Conservation (phyloP, 352 stramenopile genomes). For the Pythium aristosporum region DNA sequence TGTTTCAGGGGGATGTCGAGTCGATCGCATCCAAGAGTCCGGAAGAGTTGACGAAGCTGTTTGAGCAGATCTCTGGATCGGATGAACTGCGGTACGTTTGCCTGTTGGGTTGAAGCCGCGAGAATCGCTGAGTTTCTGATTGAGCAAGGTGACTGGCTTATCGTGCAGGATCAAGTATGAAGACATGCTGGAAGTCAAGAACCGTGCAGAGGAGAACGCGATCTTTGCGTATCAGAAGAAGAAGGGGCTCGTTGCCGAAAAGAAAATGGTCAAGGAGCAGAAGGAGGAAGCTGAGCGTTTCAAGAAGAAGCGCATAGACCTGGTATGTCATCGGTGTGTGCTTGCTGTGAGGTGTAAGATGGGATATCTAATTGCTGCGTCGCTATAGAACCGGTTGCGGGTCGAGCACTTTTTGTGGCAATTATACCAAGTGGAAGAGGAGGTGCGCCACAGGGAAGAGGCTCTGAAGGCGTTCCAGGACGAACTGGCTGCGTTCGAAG, state of each 20-base stretch:
- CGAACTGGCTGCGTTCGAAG: constrained; percentile 34
- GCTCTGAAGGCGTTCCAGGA: constrained; percentile 55
- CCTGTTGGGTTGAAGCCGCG: neutral
- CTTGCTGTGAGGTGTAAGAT: neutral
- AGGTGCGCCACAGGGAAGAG: constrained; percentile 85
- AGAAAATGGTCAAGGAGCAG: constrained; percentile 93
- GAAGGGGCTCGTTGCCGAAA: constrained; percentile 93
- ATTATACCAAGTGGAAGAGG: constrained; percentile 93
- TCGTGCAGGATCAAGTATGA: constrained; percentile 70
- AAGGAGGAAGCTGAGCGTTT: constrained; percentile 91
- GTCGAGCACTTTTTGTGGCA: constrained; percentile 96
- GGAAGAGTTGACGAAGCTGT: constrained; percentile 94
- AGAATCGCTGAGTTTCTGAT: neutral
- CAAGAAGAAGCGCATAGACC: constrained; percentile 59
- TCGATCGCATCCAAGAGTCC: constrained; percentile 95
- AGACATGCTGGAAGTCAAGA: constrained; percentile 85
- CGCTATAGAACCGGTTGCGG: constrained; percentile 62
- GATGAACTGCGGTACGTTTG: constrained; percentile 69
- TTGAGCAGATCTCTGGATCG: constrained; percentile 96
- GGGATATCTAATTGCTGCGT: neutral
- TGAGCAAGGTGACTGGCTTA: neutral
- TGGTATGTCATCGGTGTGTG: constrained; percentile 36
- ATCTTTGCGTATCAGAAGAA: constrained; percentile 97
- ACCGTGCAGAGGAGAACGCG: constrained; percentile 91
- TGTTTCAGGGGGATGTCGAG: constrained; percentile 99